Evolutionary conservation across 805 yeast species (phyloP).

Genomic region (Candida xiaguanensis): DNA sequence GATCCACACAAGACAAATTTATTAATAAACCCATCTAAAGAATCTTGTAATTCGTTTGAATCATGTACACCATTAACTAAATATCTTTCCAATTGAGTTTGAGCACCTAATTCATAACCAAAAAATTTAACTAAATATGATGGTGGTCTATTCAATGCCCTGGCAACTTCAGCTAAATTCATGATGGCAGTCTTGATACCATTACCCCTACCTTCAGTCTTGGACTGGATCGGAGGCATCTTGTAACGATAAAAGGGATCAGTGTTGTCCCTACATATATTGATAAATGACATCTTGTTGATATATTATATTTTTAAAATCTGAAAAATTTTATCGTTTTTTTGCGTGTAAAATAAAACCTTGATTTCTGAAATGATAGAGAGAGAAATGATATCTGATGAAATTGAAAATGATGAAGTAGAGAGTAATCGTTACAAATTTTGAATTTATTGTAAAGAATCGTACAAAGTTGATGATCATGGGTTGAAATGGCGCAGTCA

Average conservation of each 20-base stretch:
- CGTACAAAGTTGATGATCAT: too few relatives aligned
- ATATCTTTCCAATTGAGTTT: constrained; percentile 85
- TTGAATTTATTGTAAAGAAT: too few relatives aligned
- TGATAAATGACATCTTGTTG: constrained; percentile 77
- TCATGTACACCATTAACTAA: constrained; percentile 95
- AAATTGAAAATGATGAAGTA: too few relatives aligned
- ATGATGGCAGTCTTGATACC: constrained; percentile 96
- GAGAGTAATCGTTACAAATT: too few relatives aligned
- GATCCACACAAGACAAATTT: constrained; percentile 91
- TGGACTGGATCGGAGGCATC: constrained; percentile 97
- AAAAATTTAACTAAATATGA: constrained; percentile 89
- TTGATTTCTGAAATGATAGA: too few relatives aligned
- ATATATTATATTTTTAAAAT: background rate
- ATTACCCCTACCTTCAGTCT: constrained; percentile 98
- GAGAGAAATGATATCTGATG: too few relatives aligned
- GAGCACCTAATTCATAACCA: constrained; percentile 97
- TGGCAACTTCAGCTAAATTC: constrained; percentile 87
- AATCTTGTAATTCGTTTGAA: constrained; percentile 84
- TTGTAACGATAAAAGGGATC: constrained; percentile 99
- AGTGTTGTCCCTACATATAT: constrained; percentile 93
- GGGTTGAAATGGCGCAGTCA: too few relatives aligned
- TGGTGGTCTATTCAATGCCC: constrained; percentile 92
- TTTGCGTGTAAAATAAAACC: background rate
- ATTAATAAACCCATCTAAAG: constrained; percentile 88
- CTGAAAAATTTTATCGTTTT: background rate